phyloP scores from a whole-genome alignment of 495 filamentous ascomycete species.

The Trichoderma gamsii region DNA sequence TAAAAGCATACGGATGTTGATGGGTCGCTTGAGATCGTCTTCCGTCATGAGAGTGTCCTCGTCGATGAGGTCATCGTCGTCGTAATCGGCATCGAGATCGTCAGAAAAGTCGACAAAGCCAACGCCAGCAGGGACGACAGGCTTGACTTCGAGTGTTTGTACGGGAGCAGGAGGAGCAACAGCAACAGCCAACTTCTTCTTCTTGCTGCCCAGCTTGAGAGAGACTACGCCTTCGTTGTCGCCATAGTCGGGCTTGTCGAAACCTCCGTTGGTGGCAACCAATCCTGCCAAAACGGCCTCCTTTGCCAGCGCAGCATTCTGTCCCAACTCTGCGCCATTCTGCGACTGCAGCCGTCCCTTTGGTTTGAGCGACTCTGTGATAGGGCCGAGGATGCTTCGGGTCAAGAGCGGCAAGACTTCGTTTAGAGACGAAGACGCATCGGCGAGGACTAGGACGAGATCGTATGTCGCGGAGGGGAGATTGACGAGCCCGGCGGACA shows the following conservation, averaged over 20 bases:
- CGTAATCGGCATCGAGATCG: constrained; percentile 53
- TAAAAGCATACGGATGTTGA: constrained; percentile 64
- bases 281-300: constrained; percentile 83
- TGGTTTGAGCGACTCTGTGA: constrained; percentile 63
- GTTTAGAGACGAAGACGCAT: constrained; percentile 56
- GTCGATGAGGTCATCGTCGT: constrained; percentile 80
- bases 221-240: constrained; percentile 59
- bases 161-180: constrained; percentile 15
- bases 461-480: constrained; percentile 78
- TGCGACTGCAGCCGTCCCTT: constrained; percentile 65
- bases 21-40: constrained; percentile 66
- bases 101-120: constrained; percentile 68
- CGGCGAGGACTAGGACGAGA: constrained; percentile 74
- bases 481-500: constrained; percentile 72
- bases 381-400: constrained; percentile 59
- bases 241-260: constrained; percentile 66
- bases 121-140: constrained; percentile 40
- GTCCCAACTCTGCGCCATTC: constrained; percentile 52
- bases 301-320: constrained; percentile 42
- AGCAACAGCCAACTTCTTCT: constrained; percentile 41
- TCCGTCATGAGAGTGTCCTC: constrained; percentile 80
- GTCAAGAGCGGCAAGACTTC: constrained; percentile 55
- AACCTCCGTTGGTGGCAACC: constrained; percentile 47
- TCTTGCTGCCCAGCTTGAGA: constrained; percentile 63
- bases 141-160: constrained; percentile 3